Evolutionary conservation across 352 stramenopile genomes (phyloP), one percentile per base, ranked within the genome.

Genomic region (Pythium sp.): DNA sequence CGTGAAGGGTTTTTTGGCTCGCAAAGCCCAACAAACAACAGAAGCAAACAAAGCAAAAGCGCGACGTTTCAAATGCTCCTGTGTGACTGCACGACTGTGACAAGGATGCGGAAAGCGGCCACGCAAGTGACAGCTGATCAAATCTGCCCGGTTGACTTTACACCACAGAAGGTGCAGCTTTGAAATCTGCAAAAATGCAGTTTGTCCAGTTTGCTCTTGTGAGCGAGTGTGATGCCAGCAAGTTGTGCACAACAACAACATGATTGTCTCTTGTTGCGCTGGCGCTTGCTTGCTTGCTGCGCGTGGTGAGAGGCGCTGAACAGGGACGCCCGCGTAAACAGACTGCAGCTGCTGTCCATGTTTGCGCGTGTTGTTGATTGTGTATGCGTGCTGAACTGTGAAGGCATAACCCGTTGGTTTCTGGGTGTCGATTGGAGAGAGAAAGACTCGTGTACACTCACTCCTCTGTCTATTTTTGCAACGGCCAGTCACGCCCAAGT

Each of bases 101-200:
- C 18, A 51, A 51, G 43, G 43, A 51, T 51, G 43, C 43, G 43
- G 43, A 51, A 51, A 51, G 18, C 43, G 43, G 18, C 43, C 43
- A 51, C 43, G 43, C 43, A n/a, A 51, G 43, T 51, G 43, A 51
- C 43, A 51, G 43, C 43, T 51, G 43, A 51, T 51, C 38, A 46
- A 46, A 46, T 14, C 38, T 46, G 38, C 5, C 18, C 43, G 3
- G 43, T 12, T 51, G 43, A 51, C 43, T 51, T 51, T 51, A 51
- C 43, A 49, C 18, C 43, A 49, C 43, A 49, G 43, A 49, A 49
- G 43, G 43, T 49, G 43, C 43, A 49, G 11, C 34, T 11, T 38
- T 38, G 34, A 38, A 8, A 32, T 32, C 30, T 32, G 30, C 30
- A 32, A 32, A 32, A 32, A 32, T 32, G 30, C 30, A 32, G 3